Base-by-base conservation (phyloP, 108 stramenopile genomes). In the Epithemia pelagica region DNA sequence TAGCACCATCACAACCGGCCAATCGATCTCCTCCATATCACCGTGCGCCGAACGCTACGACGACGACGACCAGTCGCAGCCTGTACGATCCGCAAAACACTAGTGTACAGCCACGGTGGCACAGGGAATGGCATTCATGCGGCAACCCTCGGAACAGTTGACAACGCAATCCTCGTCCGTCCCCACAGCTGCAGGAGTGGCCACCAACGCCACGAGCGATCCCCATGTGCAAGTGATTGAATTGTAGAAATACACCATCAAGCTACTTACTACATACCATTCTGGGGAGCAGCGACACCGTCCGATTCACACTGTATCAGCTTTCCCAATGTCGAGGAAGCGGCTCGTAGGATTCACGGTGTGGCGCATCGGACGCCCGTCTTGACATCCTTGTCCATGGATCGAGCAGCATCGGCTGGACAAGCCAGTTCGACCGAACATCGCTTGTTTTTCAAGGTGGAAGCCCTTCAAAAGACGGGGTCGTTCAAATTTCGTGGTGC, bases 401-500 rank as follows among this genome's bases (percentile, higher is more conserved):
- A 66, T 46, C 19, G n/a, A 21, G 19, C 56, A 10, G n/a, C 55
- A 18, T 24, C 54, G 19, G 15, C 37, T 46, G 37, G 37, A 46
- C 10, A 15, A 46, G 10, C 5, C 10, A 46, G 10, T 46, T 10
- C 37, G 5, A 46, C 37, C 5, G 37, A 46, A 15, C 54, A 29
- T 25, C 25, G 29, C 27, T 27, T 86, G 22, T 80, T 77, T 53
- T 84, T 89, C 74, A 92, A 89, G 70, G 82, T 82, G 33, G 92
- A 93, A 78, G 72, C 81, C 30, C 71, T 93, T 61, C 92, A 93
- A 55, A 77, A 76, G 28, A 89, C 87, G 10, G 92, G 92, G 20
- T 78, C 83, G n/a, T 93, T 90, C 76, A 93, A 95, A 78, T 83
- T 85, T 53, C 87, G 93, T 8, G 93, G 93, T 2, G 90, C 90